phyloP scores from a whole-genome alignment of 1,284 basidiomycete species.

The Malassezia globosa region DNA sequence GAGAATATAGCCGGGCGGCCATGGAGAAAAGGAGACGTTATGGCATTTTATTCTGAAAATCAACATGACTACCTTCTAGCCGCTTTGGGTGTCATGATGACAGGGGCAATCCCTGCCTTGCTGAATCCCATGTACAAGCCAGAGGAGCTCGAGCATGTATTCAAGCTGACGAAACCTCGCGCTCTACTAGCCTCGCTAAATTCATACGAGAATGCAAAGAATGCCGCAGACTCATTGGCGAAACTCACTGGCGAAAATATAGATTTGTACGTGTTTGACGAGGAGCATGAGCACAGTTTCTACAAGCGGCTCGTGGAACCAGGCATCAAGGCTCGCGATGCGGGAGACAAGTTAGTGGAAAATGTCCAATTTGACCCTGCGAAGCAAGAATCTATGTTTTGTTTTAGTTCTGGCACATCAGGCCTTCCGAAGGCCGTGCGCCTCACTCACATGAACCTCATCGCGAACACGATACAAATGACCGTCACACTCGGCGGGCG shows the following conservation, averaged over 20 bases:
- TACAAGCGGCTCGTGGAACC: conserved; percentile 18
- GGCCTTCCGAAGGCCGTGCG: conserved; percentile 41
- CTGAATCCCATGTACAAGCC: conserved; percentile 44
- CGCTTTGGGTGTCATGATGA: conserved; percentile 35
- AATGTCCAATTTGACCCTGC: conserved; percentile 22
- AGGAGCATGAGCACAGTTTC: conserved; percentile 25
- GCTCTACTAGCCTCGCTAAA: conserved; percentile 26
- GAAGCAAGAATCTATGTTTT: conserved; percentile 30
- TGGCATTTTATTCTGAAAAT: conserved; percentile 31
- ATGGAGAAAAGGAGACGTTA: conserved; percentile 32
- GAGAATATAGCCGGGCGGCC: conserved; percentile 20
- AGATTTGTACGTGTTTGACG: conserved; percentile 33
- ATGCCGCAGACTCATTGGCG: conserved; percentile 21
- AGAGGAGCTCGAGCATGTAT: conserved; percentile 30
- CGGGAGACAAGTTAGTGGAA: conserved; percentile 20
- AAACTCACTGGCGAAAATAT: conserved; percentile 12
- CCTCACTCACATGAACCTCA: conserved; percentile 37
- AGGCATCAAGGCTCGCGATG: conserved; percentile 20
- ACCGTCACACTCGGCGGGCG: conserved; percentile 36
- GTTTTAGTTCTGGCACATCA: conserved; percentile 43
- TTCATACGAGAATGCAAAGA: conserved; percentile 17
- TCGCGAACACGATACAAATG: conserved; percentile 41
- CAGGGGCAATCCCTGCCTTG: conserved; percentile 34
- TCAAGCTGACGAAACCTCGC: conserved; percentile 30
- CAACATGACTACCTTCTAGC: conserved; percentile 40